These are phyloP conservation scores for Coemansia sp. DNA, from an alignment of 192 early-diverging fungal species.

Conservation along the genomic window DNA sequence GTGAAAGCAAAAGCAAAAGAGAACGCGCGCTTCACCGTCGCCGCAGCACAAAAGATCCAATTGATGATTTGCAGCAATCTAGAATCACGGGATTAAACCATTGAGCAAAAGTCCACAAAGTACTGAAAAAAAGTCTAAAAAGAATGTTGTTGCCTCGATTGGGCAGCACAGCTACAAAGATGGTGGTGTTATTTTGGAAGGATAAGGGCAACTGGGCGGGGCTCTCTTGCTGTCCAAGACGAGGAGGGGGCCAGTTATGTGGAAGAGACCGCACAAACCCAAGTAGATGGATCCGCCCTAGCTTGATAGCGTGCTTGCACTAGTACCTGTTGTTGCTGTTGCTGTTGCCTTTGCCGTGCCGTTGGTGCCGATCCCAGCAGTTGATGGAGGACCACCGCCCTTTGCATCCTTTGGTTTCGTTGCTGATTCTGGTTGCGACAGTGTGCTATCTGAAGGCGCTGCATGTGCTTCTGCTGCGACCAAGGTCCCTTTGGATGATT, in stretches of 20 bases:
- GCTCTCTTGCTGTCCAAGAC: no score
- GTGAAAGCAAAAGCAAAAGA: constrained; percentile 1
- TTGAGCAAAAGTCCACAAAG: no score
- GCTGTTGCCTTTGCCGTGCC: neutral
- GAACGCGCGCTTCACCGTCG: neutral
- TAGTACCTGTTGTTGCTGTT: neutral
- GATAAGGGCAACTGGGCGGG: no score
- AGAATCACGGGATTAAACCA: no score
- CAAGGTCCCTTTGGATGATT: neutral
- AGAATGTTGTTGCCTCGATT: no score
- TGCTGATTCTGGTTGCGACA: neutral
- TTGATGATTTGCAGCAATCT: no score
- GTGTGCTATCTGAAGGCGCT: neutral
- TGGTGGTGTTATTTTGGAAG: no score
- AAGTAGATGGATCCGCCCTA: neutral
- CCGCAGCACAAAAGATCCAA: neutral
- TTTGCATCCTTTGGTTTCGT: neutral
- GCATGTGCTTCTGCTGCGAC: neutral
- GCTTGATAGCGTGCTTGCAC: neutral
- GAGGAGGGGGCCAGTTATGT: no score
- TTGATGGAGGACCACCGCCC: neutral
- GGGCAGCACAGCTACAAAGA: no score
- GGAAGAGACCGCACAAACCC: neutral
- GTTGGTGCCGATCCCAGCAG: neutral
- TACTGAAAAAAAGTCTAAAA: no score